Percentiles rank a stretch among this genome's conserved stretches.
Evolutionary conservation across 2,329 filamentous ascomycete species (phyloP).

Genomic region (Cercospora janseana): DNA sequence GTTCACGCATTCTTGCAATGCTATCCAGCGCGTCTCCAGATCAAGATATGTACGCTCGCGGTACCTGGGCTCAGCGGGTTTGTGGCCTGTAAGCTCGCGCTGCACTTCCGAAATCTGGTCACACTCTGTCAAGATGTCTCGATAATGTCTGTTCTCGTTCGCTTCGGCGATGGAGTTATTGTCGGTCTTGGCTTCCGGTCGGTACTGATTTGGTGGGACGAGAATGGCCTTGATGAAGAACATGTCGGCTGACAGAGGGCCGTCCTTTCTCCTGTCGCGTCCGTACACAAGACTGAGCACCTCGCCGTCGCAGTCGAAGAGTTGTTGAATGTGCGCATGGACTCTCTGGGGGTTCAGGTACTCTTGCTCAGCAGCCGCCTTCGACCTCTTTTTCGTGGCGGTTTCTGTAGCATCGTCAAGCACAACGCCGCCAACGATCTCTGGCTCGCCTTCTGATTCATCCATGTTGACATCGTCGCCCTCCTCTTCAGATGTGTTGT

Average conservation of each 20-base stretch:
- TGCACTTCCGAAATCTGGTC: constrained; percentile 72
- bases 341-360: constrained; percentile 85
- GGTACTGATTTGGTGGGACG: constrained; percentile 87
- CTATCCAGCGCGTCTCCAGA: constrained; percentile 76
- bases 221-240: constrained; percentile 87
- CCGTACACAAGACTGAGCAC: constrained; percentile 78
- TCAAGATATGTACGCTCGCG: constrained; percentile 66
- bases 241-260: constrained; percentile 60
- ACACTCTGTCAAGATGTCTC: constrained; percentile 74
- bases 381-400: constrained; percentile 39
- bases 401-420: constrained; percentile 48
- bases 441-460: constrained; percentile 33
- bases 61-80: constrained; percentile 41
- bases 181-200: constrained; percentile 80
- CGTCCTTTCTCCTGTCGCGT: constrained; percentile 21
- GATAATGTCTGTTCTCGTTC: constrained; percentile 84
- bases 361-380: constrained; percentile 55
- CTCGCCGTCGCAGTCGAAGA: constrained; percentile 86
- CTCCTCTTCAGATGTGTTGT: constrained; percentile 46
- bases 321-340: constrained; percentile 68
- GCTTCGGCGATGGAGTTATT: constrained; percentile 80
- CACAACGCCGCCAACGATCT: constrained; percentile 50
- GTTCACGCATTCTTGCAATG: constrained; percentile 86
- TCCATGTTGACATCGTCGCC: constrained; percentile 45
- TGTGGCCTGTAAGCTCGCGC: constrained; percentile 57